Conservation (phyloP, 345 rosid genomes). For the Moricandia moricandioides region DNA sequence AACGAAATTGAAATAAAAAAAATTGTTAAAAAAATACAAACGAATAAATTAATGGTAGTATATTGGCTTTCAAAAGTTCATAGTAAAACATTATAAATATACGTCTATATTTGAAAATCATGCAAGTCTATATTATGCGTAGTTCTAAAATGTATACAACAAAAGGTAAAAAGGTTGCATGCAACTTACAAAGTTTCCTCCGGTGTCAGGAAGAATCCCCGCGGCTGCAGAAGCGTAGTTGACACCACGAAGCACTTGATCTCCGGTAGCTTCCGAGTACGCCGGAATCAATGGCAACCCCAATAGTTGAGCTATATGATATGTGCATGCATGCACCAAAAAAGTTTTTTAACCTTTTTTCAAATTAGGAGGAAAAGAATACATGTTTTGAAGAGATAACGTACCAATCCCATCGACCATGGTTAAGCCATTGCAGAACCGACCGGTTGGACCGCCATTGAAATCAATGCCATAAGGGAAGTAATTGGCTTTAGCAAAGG, state of each 20-base stretch:
- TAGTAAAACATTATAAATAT: neutral
- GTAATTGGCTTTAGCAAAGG: slow-evolving; percentile 91
- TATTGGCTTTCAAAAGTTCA: neutral
- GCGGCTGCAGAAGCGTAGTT: slow-evolving; percentile 99
- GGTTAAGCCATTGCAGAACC: slow-evolving; percentile 95
- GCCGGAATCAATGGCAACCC: slow-evolving; percentile 91
- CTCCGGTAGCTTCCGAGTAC: slow-evolving; percentile 69
- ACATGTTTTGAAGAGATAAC: neutral
- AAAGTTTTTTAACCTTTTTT: neutral
- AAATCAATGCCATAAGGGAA: slow-evolving; percentile 95
- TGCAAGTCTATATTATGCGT: neutral
- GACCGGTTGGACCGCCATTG: slow-evolving; percentile 91
- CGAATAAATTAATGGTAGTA: neutral
- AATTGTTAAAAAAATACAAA: neutral
- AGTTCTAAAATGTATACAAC: neutral
- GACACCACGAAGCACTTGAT: slow-evolving; percentile 73
- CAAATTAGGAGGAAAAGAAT: neutral
- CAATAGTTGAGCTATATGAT: slow-evolving; percentile 60
- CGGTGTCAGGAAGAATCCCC: slow-evolving; percentile 86
- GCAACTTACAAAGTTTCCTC: slow-evolving; percentile 75
- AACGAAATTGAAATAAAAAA: neutral
- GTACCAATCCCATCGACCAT: slow-evolving; percentile 91
- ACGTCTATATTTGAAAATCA: neutral
- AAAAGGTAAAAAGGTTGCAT: neutral
- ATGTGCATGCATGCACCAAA: slow-evolving; percentile 27